Evolutionary conservation across 1,139 yeast species (phyloP).

Genomic region (Kodamaea fungicola): DNA sequence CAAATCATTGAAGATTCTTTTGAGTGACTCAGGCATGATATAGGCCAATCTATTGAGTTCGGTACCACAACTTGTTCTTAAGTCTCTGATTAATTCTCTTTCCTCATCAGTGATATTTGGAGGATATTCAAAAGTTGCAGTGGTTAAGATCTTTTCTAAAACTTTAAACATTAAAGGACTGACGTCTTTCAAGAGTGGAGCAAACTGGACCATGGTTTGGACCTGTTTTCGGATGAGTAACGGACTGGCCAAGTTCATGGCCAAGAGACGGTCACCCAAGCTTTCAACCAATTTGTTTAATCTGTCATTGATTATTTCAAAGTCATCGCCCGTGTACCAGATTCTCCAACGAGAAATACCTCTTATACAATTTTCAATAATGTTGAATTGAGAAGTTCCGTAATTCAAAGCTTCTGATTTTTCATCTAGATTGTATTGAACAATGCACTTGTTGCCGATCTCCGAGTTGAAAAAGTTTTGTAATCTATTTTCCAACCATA

Average conservation of each 20-base stretch:
- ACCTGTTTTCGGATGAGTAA: conserved; percentile 78
- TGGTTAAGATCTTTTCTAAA: conserved; percentile 79
- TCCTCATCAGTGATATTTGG: conserved; percentile 65
- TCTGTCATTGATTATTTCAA: conserved; percentile 51
- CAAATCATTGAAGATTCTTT: conserved; percentile 73
- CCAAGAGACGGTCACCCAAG: conserved; percentile 73
- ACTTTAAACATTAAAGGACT: conserved; percentile 74
- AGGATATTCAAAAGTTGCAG: conserved; percentile 85
- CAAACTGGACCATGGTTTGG: conserved; percentile 92
- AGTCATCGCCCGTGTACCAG: conserved; percentile 74
- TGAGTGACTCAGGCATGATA: conserved; percentile 88
- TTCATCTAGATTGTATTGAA: conserved; percentile 54
- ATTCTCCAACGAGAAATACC: conserved; percentile 97
- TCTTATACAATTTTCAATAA: conserved; percentile 84
- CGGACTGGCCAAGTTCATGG: conserved; percentile 77
- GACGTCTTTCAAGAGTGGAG: conserved; percentile 82
- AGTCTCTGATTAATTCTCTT: conserved; percentile 77
- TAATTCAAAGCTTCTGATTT: conserved; percentile 67
- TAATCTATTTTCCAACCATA: conserved; percentile 76
- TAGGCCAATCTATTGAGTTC: conserved; percentile 91
- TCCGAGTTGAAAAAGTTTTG: conserved; percentile 71
- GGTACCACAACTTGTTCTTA: conserved; percentile 90
- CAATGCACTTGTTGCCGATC: conserved; percentile 65
- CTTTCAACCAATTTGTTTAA: conserved; percentile 66
- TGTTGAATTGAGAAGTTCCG: conserved; percentile 79